A percentile compares a stretch with the other conserved stretches of the same genome.
These are phyloP conservation scores for Orbilia blumenaviensis DNA, from an alignment of 2,329 filamentous ascomycete genomes.

Conservation along the genomic window DNA sequence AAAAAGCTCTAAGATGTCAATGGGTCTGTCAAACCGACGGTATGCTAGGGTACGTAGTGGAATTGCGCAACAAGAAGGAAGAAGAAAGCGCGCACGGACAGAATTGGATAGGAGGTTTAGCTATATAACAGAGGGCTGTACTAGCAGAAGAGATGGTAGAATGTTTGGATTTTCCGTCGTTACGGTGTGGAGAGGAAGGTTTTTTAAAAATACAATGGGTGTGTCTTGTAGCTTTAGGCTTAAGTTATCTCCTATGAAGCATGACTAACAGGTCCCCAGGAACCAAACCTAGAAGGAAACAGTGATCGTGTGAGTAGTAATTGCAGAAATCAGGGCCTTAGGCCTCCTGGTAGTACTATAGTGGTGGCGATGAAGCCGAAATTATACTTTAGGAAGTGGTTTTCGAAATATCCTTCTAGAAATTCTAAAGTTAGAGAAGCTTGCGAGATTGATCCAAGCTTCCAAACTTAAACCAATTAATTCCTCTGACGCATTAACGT, in stretches of 20 bases:
- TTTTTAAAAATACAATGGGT: neutral
- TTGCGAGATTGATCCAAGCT: neutral
- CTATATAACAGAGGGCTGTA: neutral
- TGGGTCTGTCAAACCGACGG: neutral
- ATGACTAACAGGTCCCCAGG: neutral
- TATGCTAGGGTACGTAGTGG: neutral
- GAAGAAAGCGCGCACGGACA: neutral
- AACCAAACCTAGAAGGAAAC: slow-evolving; percentile 1
- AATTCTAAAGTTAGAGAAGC: neutral
- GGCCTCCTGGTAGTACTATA: too few species aligned
- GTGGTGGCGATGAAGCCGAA: neutral
- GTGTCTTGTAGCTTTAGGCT: neutral
- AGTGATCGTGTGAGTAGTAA: too few species aligned
- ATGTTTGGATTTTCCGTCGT: too few species aligned
- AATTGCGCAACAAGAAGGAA: too few species aligned
- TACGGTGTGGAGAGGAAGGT: neutral
- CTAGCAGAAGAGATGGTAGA: neutral
- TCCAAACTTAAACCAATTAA: neutral
- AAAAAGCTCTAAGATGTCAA: neutral
- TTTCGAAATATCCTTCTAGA: neutral
- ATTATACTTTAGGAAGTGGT: too few species aligned
- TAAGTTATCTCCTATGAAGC: neutral
- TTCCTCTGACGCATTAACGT: neutral
- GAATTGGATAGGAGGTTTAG: neutral
- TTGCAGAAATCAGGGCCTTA: too few species aligned